Conservation (phyloP, 1,139 yeast genomes). For the Blastobotrys malaysiensis region DNA sequence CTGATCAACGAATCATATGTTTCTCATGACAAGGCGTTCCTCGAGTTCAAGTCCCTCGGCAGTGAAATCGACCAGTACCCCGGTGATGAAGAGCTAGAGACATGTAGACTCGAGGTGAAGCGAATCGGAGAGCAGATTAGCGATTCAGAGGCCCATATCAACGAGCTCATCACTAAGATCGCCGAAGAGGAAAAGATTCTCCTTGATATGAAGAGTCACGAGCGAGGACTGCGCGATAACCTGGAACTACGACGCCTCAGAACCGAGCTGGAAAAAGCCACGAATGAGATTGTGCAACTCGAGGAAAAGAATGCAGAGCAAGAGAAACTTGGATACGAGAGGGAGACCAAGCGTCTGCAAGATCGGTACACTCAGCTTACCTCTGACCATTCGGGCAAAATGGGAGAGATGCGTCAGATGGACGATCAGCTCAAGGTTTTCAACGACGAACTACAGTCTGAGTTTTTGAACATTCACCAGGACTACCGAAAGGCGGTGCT, state of each 20-base stretch:
- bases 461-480: constrained; percentile 61
- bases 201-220: constrained; percentile 47
- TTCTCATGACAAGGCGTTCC: not conserved
- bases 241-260: constrained; percentile 45
- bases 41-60: constrained; percentile 6
- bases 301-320: constrained; percentile 59
- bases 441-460: constrained; percentile 46
- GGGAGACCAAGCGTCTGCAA: constrained; percentile 51
- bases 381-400: constrained; percentile 65
- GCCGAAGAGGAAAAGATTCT: constrained; percentile 36
- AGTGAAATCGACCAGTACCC: constrained; percentile 5
- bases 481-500: constrained; percentile 68
- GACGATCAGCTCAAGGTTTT: constrained; percentile 61
- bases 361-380: constrained; percentile 52
- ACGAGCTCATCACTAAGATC: constrained; percentile 14
- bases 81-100: constrained; percentile 9
- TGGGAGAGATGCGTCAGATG: constrained; percentile 83
- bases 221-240: constrained; percentile 51
- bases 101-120: constrained; percentile 6
- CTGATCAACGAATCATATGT: constrained; percentile 4
- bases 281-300: constrained; percentile 37
- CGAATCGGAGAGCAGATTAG: not conserved
- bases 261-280: constrained; percentile 34
- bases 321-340: constrained; percentile 59
- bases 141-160: not conserved